phyloP scores from a whole-genome alignment of 225 moss, liverwort and hornwort species.

The Polytrichum formosum region DNA sequence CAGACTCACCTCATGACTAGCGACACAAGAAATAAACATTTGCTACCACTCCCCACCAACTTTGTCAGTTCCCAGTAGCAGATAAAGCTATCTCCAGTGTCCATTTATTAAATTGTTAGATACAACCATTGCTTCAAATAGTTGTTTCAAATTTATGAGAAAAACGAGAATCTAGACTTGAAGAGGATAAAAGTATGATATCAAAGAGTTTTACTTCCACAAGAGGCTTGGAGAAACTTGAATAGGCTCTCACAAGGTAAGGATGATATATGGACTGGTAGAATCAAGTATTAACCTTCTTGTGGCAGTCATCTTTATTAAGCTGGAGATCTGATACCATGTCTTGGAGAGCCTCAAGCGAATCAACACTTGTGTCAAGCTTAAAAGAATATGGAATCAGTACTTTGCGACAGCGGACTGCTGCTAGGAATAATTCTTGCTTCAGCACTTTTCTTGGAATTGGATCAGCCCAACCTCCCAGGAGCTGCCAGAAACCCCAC shows the following conservation, averaged over 20 bases:
- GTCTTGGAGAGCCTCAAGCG: conserved; percentile 68
- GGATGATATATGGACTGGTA: background rate
- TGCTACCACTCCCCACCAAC: no score
- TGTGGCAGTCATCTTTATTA: conserved; percentile 31
- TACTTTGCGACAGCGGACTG: conserved; percentile 64
- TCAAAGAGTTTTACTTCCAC: no score
- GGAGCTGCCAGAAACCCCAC: conserved; percentile 38
- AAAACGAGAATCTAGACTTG: no score
- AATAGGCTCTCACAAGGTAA: background rate
- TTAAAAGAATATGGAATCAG: conserved; percentile 54
- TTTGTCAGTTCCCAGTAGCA: no score
- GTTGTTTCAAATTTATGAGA: no score
- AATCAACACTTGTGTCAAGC: conserved; percentile 63
- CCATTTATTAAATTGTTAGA: no score
- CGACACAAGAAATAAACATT: no score
- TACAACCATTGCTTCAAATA: no score
- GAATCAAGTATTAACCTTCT: conserved; percentile 28
- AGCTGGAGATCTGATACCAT: conserved; percentile 73
- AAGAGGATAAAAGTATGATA: no score
- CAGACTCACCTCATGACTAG: no score
- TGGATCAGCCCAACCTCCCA: conserved; percentile 87
- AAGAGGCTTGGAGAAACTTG: no score
- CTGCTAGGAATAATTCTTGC: conserved; percentile 73
- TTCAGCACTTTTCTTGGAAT: conserved; percentile 77
- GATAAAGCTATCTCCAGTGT: no score